Evolutionary conservation across 305 asterid species (phyloP), one percentile per base, ranked within the genome.

Genomic region (Rubia tinctorum): DNA sequence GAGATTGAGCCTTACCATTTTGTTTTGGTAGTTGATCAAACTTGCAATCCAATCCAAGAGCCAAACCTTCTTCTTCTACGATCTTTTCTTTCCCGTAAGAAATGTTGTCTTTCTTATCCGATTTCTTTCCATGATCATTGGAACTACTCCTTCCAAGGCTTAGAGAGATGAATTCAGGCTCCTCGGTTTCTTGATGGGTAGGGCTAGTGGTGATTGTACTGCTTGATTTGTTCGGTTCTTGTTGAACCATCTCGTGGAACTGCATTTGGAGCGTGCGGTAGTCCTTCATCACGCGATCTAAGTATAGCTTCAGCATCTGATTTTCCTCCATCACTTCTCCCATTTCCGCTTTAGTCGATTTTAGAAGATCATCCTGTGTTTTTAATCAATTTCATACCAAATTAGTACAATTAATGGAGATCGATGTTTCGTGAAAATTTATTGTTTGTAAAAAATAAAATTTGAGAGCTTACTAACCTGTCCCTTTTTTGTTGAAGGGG

Each of bases 251-350:
- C 22, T 86, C 91, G 1, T 74, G 86, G 80, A 88, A 93, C 77
- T 86, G 92, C 86, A 77, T 77, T 75, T 93, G 91, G 76, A 93
- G 91, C 78, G 84, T 77, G 71, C 74, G 83, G 40, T 93, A 93
- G n/a, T 91, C 93, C 80, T 86, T 90, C 75, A 82, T 83, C 13
- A 93, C 77, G 73, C 69, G 84, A 79, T 88, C 94, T 40, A 93
- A 77, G 77, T 84, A 76, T 78, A 53, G 79, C 73, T 79, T 91
- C 3, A 93, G 86, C 79, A 89, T 79, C 80, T 87, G 91, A 65
- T 93, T 93, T 76, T 93, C 98, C 80, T 90, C 89, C 81, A 84
- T 86, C 8, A 91, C 88, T 77, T 91, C 87, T 8, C 85, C 84
- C 84, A 93, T 89, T 78, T 93, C 97, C 30, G 87, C 90, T 82